phyloP scores from a whole-genome alignment of 345 rosid genomes.

The Hirschfeldia incana region DNA sequence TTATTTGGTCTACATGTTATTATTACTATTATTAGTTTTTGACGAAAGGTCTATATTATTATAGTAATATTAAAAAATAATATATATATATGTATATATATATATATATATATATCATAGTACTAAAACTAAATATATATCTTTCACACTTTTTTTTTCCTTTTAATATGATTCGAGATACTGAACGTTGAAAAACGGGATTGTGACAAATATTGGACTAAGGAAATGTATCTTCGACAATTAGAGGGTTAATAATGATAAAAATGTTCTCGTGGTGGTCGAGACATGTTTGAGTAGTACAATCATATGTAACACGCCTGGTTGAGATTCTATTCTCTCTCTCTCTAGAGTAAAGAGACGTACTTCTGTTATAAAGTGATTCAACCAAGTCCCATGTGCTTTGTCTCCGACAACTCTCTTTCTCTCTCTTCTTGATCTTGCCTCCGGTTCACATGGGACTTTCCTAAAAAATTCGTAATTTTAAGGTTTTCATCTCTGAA shows the following conservation, averaged over 20 bases:
- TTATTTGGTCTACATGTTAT: background rate
- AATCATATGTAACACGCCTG: constrained; percentile 33
- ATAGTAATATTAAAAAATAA: background rate
- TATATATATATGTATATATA: too few relatives aligned
- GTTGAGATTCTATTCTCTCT: constrained; percentile 21
- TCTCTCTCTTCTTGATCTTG: constrained; percentile 25
- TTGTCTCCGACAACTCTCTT: constrained; percentile 30
- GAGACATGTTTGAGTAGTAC: constrained; percentile 30
- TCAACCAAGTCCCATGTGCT: constrained; percentile 33
- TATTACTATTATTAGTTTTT: background rate
- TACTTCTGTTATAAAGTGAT: constrained; percentile 18
- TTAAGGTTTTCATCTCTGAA: constrained; percentile 23
- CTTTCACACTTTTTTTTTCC: background rate
- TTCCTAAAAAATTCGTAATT: constrained; percentile 3
- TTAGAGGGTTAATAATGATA: background rate
- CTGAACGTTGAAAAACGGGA: constrained; percentile 13
- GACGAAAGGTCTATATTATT: too few relatives aligned
- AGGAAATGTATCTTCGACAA: constrained; percentile 28
- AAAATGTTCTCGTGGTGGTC: constrained; percentile 27
- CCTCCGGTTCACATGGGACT: constrained; percentile 38
- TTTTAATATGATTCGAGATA: constrained; percentile 12
- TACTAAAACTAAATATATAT: background rate
- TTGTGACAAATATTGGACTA: constrained; percentile 24
- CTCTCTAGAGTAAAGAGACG: constrained; percentile 15
- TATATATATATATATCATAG: too few relatives aligned